A percentile compares a stretch with the other conserved stretches of the same genome.
Evolutionary conservation across 495 filamentous ascomycete species (phyloP).

Genomic region (Monascus purpureus): DNA sequence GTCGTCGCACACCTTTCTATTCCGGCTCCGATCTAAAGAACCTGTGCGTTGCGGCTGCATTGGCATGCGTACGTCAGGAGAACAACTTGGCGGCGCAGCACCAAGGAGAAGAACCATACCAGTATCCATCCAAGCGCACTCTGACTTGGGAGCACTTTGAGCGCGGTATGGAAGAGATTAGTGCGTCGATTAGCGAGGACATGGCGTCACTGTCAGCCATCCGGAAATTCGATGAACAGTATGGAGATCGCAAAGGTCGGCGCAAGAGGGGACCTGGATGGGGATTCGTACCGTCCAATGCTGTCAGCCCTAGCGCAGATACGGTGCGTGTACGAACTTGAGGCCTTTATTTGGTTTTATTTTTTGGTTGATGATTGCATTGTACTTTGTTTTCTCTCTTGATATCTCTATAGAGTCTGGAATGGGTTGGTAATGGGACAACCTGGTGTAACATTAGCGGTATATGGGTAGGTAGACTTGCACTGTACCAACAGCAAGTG

Average conservation of each 20-base stretch:
- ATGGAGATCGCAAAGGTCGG: constrained; percentile 70
- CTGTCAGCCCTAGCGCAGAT: constrained; percentile 14
- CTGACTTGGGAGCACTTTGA: constrained; percentile 61
- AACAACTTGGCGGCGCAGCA: constrained; percentile 47
- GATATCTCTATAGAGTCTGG: constrained; percentile 1
- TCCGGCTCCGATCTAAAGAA: constrained; percentile 97
- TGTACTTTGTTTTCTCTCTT: constrained; percentile 1
- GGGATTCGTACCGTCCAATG: constrained; percentile 24
- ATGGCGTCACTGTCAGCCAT: constrained; percentile 80
- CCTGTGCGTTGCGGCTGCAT: constrained; percentile 74
- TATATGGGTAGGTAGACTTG: constrained; percentile 23
- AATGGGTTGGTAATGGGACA: not conserved
- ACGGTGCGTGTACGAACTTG: constrained; percentile 28
- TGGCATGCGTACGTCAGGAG: constrained; percentile 79
- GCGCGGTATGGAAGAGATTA: constrained; percentile 76
- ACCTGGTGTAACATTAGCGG: constrained; percentile 11
- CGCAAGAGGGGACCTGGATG: constrained; percentile 42
- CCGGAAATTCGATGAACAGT: constrained; percentile 91
- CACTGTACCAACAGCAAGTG: constrained; percentile 17
- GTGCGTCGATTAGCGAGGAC: constrained; percentile 86
- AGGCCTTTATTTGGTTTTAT: constrained; percentile 3
- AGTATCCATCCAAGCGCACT: constrained; percentile 52
- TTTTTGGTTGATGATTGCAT: constrained; percentile 4
- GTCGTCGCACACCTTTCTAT: constrained; percentile 73
- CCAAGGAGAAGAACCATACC: constrained; percentile 32